These are phyloP conservation scores for Globisporangium takayamanum DNA, from an alignment of 352 stramenopile genomes.

Conservation along the genomic window DNA sequence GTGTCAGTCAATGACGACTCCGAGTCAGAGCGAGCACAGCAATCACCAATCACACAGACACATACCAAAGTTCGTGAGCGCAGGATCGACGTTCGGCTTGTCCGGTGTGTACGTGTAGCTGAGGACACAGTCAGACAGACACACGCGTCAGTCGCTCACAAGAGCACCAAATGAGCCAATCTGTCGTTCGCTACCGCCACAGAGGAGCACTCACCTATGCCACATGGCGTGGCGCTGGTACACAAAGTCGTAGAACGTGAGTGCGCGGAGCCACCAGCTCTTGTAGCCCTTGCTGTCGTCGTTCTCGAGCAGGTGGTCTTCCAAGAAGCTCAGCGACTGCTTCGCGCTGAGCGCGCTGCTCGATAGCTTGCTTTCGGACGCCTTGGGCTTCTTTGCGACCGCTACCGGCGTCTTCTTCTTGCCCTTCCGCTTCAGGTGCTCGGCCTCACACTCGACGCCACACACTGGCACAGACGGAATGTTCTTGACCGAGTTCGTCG, in stretches of 20 bases:
- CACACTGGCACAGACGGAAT: slow-evolving; percentile 52
- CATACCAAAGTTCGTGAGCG: slow-evolving; percentile 73
- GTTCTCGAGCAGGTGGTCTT: slow-evolving; percentile 65
- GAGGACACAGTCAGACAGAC: neutral
- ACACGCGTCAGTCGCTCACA: neutral
- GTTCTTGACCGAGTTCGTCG: slow-evolving; percentile 47
- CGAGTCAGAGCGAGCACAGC: neutral
- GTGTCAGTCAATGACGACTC: neutral
- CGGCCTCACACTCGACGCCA: slow-evolving; percentile 56
- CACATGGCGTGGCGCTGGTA: slow-evolving; percentile 85
- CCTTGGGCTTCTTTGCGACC: slow-evolving; percentile 35
- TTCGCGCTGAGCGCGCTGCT: neutral
- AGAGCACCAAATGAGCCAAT: neutral
- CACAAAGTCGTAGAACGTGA: slow-evolving; percentile 83
- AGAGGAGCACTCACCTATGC: slow-evolving; percentile 32
- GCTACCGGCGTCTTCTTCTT: slow-evolving; percentile 20
- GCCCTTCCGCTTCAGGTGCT: slow-evolving; percentile 23
- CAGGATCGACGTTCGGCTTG: slow-evolving; percentile 55
- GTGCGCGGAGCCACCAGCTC: slow-evolving; percentile 78
- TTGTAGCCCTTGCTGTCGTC: slow-evolving; percentile 75
- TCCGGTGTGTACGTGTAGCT: slow-evolving; percentile 73
- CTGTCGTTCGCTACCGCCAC: neutral
- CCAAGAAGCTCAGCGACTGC: slow-evolving; percentile 64
- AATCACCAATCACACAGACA: neutral
- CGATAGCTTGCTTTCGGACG: neutral